phyloP scores from a whole-genome alignment of 2,329 filamentous ascomycete species.

The Cryphonectria parasitica region DNA sequence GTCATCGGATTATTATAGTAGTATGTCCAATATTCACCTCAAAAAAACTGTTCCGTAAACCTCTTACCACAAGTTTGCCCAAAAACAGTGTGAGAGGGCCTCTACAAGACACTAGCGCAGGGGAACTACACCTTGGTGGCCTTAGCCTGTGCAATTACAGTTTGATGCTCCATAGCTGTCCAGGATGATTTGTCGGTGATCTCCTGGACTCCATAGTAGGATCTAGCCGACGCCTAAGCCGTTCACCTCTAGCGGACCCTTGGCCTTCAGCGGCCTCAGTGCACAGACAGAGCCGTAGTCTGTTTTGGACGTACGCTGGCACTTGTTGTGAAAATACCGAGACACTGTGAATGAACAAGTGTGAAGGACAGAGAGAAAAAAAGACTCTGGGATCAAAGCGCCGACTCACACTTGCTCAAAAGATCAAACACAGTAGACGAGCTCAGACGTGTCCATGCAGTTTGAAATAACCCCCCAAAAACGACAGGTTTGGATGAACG shows the following conservation, averaged over 20 bases:
- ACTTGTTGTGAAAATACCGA: not conserved
- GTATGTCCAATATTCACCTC: not conserved
- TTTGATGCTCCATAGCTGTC: not conserved
- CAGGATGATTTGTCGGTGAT: constrained; percentile 1
- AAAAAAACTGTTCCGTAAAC: not conserved
- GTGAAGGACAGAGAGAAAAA: not conserved
- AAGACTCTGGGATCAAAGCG: not conserved
- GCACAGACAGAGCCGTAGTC: constrained; percentile 3
- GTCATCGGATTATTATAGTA: not conserved
- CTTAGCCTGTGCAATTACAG: not conserved
- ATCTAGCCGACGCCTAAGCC: not conserved
- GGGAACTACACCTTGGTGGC: not conserved
- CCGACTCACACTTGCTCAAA: not conserved
- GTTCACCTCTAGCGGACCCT: not conserved
- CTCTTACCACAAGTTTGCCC: not conserved
- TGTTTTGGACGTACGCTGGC: not conserved
- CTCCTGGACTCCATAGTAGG: not conserved
- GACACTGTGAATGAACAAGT: not conserved
- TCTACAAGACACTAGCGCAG: not conserved
- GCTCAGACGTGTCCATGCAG: not conserved
- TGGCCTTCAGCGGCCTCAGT: not conserved
- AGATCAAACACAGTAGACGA: not conserved
- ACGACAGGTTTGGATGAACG: not conserved
- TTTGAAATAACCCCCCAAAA: not conserved
- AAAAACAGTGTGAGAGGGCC: not conserved